phyloP scores from a whole-genome alignment of 2,329 filamentous ascomycete genomes.

The Apiospora malaysiana region DNA sequence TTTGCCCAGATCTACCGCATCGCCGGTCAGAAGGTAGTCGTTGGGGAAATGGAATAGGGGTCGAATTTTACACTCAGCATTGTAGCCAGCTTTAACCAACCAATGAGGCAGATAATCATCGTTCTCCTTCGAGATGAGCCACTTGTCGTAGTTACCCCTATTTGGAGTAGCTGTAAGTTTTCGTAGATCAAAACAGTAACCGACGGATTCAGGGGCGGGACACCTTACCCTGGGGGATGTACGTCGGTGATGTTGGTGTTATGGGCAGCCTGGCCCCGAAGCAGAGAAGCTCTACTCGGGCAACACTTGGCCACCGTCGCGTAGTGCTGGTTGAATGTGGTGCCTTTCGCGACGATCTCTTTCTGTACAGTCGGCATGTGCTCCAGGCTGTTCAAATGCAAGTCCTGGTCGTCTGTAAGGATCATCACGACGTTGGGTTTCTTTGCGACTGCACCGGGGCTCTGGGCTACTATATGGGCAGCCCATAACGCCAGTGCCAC shows the following conservation, averaged over 20 bases:
- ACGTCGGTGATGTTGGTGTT: background rate
- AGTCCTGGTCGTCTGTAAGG: background rate
- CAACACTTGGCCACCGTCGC: conserved; percentile 38
- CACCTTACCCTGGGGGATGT: background rate
- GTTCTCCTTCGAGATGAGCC: conserved; percentile 24
- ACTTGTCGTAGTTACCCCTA: conserved; percentile 30
- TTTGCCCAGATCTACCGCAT: conserved; percentile 23
- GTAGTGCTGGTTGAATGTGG: conserved; percentile 36
- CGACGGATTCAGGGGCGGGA: background rate
- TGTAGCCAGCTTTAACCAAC: conserved; percentile 28
- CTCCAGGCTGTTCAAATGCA: background rate
- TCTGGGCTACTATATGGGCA: background rate
- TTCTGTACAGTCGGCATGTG: conserved; percentile 25
- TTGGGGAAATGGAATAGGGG: background rate
- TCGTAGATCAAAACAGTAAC: background rate
- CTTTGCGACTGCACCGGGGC: background rate
- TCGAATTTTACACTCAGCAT: conserved; percentile 23
- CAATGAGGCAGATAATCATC: conserved; percentile 29
- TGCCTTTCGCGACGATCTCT: conserved; percentile 33
- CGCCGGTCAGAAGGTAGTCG: background rate
- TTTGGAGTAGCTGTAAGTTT: background rate
- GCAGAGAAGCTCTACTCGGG: conserved; percentile 34
- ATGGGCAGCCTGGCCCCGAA: conserved; percentile 31
- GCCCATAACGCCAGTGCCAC: background rate
- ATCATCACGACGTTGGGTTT: background rate